phyloP scores from a whole-genome alignment of 257 asterid species.

The Gentiana macrophylla region DNA sequence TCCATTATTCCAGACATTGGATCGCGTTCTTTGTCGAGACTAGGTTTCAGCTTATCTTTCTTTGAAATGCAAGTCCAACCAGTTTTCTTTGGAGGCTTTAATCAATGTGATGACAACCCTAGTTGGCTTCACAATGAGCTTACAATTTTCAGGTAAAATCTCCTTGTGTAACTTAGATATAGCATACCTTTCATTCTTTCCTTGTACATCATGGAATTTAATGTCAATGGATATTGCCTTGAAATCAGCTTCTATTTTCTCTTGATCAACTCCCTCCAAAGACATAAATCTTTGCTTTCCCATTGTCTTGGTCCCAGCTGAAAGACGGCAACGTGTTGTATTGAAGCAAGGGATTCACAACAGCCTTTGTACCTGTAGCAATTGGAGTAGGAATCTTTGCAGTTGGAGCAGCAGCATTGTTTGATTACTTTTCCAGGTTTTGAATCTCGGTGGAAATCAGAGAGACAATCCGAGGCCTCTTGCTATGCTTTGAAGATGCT shows the following conservation, averaged over 20 bases:
- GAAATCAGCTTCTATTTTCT: constrained; percentile 56
- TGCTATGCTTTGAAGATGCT: constrained; percentile 62
- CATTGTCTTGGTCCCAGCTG: constrained; percentile 93
- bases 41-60: constrained; percentile 86
- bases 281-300: constrained; percentile 62
- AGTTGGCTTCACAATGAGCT: constrained; percentile 61
- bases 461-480: constrained; percentile 65
- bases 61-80: constrained; percentile 85
- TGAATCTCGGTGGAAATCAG: constrained; percentile 61
- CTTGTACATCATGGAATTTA: constrained; percentile 66
- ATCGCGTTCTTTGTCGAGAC: constrained; percentile 53
- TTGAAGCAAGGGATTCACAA: constrained; percentile 19
- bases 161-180: constrained; percentile 65
- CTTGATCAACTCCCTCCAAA: constrained; percentile 74
- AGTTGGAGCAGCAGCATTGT: constrained; percentile 24
- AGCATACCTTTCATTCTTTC: constrained; percentile 77
- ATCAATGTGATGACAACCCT: constrained; percentile 51
- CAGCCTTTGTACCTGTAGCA: constrained; percentile 24
- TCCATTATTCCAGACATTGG: constrained; percentile 95
- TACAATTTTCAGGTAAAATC: constrained; percentile 72
- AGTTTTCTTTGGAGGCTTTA: constrained; percentile 65
- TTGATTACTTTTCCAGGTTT: constrained; percentile 57
- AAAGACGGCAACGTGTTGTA: constrained; percentile 60
- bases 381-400: constrained; percentile 23
- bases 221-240: constrained; percentile 60